Base-by-base conservation (phyloP, 2,329 filamentous ascomycete species). In the Epichloe elymi region DNA sequence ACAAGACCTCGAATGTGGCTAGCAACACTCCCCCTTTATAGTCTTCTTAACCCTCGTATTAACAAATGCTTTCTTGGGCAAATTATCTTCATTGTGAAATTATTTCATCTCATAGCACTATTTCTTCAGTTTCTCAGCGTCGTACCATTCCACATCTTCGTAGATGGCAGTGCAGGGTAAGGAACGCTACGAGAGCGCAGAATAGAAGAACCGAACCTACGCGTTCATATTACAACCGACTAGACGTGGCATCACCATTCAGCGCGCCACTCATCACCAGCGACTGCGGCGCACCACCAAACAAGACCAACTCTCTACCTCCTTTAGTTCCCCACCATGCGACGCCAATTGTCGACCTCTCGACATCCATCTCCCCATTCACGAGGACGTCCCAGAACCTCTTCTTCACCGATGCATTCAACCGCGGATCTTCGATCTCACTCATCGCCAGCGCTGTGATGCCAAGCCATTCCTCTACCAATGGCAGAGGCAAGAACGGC, bases 301-400 rank as follows among this genome's bases (percentile, higher is more conserved):
- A 48, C 58, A 75, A 54, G 7, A 79, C 68, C 55, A 76, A 61
- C 55, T 75, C 76, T 64, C 64, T 79, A 69, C 68, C 78, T 6
- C 76, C 76, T 37, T 67, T 67, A 12, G 73, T 75, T 11, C 82
- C 86, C 90, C 90, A 95, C 90, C 90, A 96, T 2, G 80, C 79
- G 17, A 95, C 85, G 46, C 85, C 88, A 35, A 86, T 75, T 40
- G 83, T 80, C 6, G 87, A 84, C 53, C 88, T 77, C 63, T 94
- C 86, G 23, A 94, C 83, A 66, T 95, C 89, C 80, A 95, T 85
- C 69, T 95, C 88, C 3, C 88, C 88, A 58, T 78, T 82, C 40
- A 83, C 83, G 10, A 95, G 68, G 3, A 88, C 76, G 52, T 93
- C 83, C 82, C 86, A 89, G 65, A 94, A 85, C 47, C 88, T 74